Base-by-base conservation (phyloP, 2,329 filamentous ascomycete species). In the Phialocephala sp. region DNA sequence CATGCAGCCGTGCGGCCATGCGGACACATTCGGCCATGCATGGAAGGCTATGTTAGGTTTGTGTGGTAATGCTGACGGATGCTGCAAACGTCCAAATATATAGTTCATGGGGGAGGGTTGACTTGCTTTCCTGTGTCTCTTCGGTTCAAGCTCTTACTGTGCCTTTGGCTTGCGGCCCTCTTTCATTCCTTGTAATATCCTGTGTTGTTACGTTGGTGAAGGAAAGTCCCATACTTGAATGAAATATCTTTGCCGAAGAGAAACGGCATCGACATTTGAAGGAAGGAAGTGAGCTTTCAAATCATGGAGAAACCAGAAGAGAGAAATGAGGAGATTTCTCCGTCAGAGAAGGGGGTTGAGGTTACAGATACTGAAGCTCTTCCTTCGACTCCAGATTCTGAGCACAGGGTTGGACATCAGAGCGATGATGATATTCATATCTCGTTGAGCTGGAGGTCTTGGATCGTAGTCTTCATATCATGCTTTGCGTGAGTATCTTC, bases 401-500 rank as follows among this genome's bases (percentile, higher is more conserved):
- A 60, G 39, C 37, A 60, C n/a, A 47, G 32, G 27, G 43, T 36
- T 32, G 22, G 24, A 11, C 27, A 50, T 36, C 59, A 60, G 27
- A 24, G 5, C 45, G 56, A 45, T 8, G 75, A 76, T 35, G 75
- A 72, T 12, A 69, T 75, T 1, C 83, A 84, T 69, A 75, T 86
- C 66, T 74, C 80, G 57, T 75, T 86, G 11, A 81, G 83, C 47
- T 87, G 84, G 84, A 79, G 83, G 67, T 85, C 83, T 64, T 87
- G 84, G 83, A 67, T 80, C 3, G 80, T 81, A 1, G 80, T 82
- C 22, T 81, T 82, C 59, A 73, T 85, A 20, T 81, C 82, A 22
- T 85, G 82, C 68, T 86, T 85, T 66, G 77, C 77, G 79, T 81
- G 65, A 71, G 79, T 73, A 20, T 45, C 24, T 11, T 15, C 4